Conservation (phyloP, 2,329 filamentous ascomycete genomes). For the Trichoderma lentiforme region DNA sequence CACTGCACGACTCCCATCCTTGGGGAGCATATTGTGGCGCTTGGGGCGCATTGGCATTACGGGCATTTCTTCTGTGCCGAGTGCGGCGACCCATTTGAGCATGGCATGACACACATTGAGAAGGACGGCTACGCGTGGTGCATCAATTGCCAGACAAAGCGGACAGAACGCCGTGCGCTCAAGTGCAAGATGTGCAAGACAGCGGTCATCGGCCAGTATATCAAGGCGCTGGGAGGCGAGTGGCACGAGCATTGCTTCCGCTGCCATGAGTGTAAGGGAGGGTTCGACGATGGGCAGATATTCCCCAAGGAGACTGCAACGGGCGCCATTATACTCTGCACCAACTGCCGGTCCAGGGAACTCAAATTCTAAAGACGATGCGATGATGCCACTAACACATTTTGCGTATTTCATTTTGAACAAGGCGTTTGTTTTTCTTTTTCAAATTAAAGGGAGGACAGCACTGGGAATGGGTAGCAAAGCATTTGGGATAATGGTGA, state of each 20-base stretch:
- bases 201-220: constrained; percentile 84
- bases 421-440: constrained; percentile 5
- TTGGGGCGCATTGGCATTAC: constrained; percentile 93
- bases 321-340: constrained; percentile 57
- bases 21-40: constrained; percentile 88
- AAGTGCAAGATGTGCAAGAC: constrained; percentile 83
- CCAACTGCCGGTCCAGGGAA: constrained; percentile 57
- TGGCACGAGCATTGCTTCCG: constrained; percentile 94
- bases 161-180: constrained; percentile 81
- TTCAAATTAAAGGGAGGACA: background rate
- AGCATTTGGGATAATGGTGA: constrained; percentile 1
- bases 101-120: constrained; percentile 71
- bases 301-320: constrained; percentile 54
- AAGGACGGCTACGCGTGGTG: constrained; percentile 99
- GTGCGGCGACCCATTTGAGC: constrained; percentile 90
- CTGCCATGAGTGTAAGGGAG: constrained; percentile 61
- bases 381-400: constrained; percentile 8
- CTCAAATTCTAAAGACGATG: constrained; percentile 47
- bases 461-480: constrained; percentile 3
- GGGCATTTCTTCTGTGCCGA: constrained; percentile 99
- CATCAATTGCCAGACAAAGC: constrained; percentile 84
- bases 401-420: constrained; percentile 16
- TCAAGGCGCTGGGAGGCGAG: constrained; percentile 83
- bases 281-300: constrained; percentile 63
- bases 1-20: constrained; percentile 96